These are phyloP conservation scores for Sarcomyxa edulis DNA, from an alignment of 768 basidiomycete genomes.

Conservation along the genomic window DNA sequence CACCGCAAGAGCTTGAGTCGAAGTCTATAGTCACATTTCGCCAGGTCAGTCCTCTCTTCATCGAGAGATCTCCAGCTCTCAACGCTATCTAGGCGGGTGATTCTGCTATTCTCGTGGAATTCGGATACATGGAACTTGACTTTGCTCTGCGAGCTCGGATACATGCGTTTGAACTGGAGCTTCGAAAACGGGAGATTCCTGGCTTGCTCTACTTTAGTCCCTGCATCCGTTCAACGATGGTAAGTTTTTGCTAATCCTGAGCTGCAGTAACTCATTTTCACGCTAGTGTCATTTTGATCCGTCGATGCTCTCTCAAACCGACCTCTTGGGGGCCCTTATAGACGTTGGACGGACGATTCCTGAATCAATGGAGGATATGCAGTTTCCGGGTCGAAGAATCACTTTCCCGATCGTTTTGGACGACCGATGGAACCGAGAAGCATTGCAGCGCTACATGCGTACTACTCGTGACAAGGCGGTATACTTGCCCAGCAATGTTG, in stretches of 20 bases:
- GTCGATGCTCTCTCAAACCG: conserved; percentile 29
- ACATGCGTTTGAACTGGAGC: conserved; percentile 44
- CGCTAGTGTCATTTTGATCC: conserved; percentile 49
- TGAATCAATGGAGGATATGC: conserved; percentile 28
- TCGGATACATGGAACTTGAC: conserved; percentile 49
- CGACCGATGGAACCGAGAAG: conserved; percentile 52
- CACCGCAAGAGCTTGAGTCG: conserved; percentile 6
- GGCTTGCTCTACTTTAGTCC: conserved; percentile 40
- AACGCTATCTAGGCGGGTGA: conserved; percentile 47
- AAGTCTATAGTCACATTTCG: conserved; percentile 40
- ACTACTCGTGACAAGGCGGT: conserved; percentile 51
- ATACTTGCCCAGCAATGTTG: conserved; percentile 65
- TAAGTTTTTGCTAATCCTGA: conserved; percentile 15
- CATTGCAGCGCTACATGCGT: conserved; percentile 52
- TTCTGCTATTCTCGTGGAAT: conserved; percentile 57
- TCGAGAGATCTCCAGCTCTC: background rate
- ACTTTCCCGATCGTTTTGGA: conserved; percentile 60
- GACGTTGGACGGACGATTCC: conserved; percentile 34
- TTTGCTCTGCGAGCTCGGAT: conserved; percentile 50
- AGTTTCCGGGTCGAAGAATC: conserved; percentile 47
- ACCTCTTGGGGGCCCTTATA: conserved; percentile 37
- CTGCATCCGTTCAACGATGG: conserved; percentile 58
- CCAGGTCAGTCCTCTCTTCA: conserved; percentile 34
- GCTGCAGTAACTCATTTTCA: background rate
- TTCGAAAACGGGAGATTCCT: conserved; percentile 22